These are phyloP conservation scores for Elsinoe batatas DNA, from an alignment of 2,329 filamentous ascomycete species.

Conservation along the genomic window DNA sequence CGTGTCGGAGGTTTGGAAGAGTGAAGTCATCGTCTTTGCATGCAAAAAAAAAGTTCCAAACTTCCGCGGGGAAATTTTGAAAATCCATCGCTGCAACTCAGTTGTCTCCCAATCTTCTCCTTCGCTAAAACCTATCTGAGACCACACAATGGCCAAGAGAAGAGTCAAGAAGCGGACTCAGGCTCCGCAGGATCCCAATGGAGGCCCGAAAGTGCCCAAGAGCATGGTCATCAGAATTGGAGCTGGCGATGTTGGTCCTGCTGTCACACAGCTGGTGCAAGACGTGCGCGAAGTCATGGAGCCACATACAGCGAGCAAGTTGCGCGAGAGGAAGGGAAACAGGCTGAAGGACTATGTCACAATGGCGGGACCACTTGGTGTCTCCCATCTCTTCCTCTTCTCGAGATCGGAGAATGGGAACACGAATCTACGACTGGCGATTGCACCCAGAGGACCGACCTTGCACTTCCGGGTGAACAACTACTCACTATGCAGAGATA, in stretches of 20 bases:
- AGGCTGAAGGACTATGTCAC: constrained; percentile 82
- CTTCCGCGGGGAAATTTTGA: not conserved
- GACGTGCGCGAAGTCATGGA: constrained; percentile 94
- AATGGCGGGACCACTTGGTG: constrained; percentile 89
- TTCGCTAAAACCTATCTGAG: not conserved
- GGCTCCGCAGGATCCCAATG: constrained; percentile 37
- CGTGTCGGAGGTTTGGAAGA: not conserved
- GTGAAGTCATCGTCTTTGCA: not conserved
- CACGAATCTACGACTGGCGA: constrained; percentile 78
- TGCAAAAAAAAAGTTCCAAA: not conserved
- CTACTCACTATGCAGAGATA: constrained; percentile 88
- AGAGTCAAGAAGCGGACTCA: constrained; percentile 76
- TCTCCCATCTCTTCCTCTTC: constrained; percentile 87
- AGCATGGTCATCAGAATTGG: constrained; percentile 98
- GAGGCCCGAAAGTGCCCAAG: constrained; percentile 62
- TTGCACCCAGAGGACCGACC: constrained; percentile 83
- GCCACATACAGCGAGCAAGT: constrained; percentile 76
- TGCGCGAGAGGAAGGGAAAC: constrained; percentile 86
- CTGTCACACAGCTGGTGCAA: constrained; percentile 79
- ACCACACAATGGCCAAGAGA: constrained; percentile 59
- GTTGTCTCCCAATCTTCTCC: not conserved
- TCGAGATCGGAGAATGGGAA: constrained; percentile 83
- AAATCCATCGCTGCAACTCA: constrained; percentile 14
- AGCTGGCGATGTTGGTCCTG: constrained; percentile 83
- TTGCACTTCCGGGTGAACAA: constrained; percentile 90